Evolutionary conservation across 73 alveolate genomes (phyloP).

Genomic region (Uronychia setigera): DNA sequence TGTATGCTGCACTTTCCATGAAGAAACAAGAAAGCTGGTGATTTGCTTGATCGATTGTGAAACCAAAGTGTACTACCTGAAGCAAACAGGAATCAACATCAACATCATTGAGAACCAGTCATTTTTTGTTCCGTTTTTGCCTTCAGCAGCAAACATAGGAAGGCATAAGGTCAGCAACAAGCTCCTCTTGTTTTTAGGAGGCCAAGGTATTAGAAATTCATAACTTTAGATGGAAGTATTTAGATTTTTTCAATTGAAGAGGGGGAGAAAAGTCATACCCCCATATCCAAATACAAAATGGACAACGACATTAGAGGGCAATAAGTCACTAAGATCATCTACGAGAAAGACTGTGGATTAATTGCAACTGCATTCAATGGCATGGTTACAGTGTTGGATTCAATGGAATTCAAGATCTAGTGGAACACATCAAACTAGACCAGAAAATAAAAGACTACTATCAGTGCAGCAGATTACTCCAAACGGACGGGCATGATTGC

Average conservation of each 20-base stretch:
- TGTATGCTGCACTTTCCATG: conserved; percentile 32
- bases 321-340: conserved; percentile 22
- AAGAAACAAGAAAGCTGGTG: conserved; percentile 23
- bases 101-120: conserved; percentile 19
- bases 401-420: conserved; percentile 49
- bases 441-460: conserved; percentile 20
- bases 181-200: conserved; percentile 36
- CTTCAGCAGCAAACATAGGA: conserved; percentile 23
- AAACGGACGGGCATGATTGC: conserved; percentile 30
- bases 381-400: conserved; percentile 22
- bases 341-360: conserved; percentile 42
- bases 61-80: conserved; percentile 25
- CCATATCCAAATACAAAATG: background rate
- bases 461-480: conserved; percentile 41
- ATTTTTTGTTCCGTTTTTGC: conserved; percentile 15
- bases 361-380: conserved; percentile 42
- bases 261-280: conserved; percentile 18
- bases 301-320: conserved; percentile 2
- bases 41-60: conserved; percentile 52
- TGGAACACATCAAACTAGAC: conserved; percentile 26
- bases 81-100: conserved; percentile 30
- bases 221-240: conserved; percentile 12
- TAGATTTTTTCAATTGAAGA: conserved; percentile 20
- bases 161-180: conserved; percentile 37
- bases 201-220: background rate